These are phyloP conservation scores for Scheffersomyces stipitis DNA, from an alignment of 805 yeast genomes.

Conservation along the genomic window DNA sequence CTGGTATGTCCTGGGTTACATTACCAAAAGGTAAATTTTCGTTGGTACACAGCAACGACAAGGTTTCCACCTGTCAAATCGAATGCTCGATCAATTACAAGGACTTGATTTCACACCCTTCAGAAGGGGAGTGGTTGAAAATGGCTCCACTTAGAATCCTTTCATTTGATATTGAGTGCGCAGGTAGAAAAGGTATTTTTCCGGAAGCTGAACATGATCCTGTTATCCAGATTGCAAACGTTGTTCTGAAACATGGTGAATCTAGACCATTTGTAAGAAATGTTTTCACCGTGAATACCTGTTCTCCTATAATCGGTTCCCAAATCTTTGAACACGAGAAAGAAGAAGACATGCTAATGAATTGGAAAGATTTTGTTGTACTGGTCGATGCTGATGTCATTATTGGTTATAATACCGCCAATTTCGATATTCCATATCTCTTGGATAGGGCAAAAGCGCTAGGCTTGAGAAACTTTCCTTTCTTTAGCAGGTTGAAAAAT, in stretches of 20 bases:
- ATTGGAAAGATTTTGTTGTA: slow-evolving; percentile 84
- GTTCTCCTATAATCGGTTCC: slow-evolving; percentile 92
- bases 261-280: slow-evolving; percentile 87
- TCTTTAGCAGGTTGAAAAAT: slow-evolving; percentile 71
- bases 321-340: slow-evolving; percentile 73
- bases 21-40: slow-evolving; percentile 73
- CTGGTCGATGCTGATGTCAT: slow-evolving; percentile 93
- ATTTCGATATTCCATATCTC: slow-evolving; percentile 92
- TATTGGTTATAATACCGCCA: slow-evolving; percentile 92
- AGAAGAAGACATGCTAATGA: slow-evolving; percentile 79
- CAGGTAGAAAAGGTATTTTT: slow-evolving; percentile 94
- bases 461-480: slow-evolving; percentile 69
- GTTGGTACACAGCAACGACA: slow-evolving; percentile 37
- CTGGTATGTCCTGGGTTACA: slow-evolving; percentile 97
- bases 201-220: slow-evolving; percentile 95
- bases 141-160: slow-evolving; percentile 92
- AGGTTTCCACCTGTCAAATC: slow-evolving; percentile 78
- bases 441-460: slow-evolving; percentile 83
- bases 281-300: slow-evolving; percentile 89
- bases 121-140: slow-evolving; percentile 92
- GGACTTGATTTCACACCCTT: slow-evolving; percentile 72
- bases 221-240: slow-evolving; percentile 96
- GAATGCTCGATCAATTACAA: slow-evolving; percentile 72
- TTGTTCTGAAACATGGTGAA: slow-evolving; percentile 81
- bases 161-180: slow-evolving; percentile 97